Percentiles rank a stretch among this genome's conserved stretches.
Conservation (phyloP, 2,329 filamentous ascomycete species). For the Trichophyton verrucosum region DNA sequence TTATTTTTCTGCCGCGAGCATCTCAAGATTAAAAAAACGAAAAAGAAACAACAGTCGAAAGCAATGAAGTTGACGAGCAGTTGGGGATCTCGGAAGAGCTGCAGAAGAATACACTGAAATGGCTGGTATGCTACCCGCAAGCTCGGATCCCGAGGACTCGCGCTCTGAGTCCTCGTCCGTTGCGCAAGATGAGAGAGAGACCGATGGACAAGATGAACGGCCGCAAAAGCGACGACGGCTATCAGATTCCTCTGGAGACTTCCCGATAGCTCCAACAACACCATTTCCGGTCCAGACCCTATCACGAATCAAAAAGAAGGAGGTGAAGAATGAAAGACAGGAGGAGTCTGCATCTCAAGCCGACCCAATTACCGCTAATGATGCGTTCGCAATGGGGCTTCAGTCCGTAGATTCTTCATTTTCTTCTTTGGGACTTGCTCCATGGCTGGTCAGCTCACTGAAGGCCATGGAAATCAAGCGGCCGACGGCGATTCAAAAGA, state of each 20-base stretch:
- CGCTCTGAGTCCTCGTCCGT: not conserved
- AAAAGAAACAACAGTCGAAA: not conserved
- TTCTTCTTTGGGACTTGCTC: constrained; percentile 57
- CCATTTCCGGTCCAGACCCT: constrained; percentile 26
- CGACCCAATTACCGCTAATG: constrained; percentile 28
- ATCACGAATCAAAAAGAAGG: constrained; percentile 33
- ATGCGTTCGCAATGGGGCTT: constrained; percentile 28
- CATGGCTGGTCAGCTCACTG: constrained; percentile 80
- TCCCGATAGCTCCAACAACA: constrained; percentile 16
- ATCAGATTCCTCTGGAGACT: constrained; percentile 25
- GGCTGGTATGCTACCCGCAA: not conserved
- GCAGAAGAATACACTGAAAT: not conserved
- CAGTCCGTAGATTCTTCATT: constrained; percentile 45
- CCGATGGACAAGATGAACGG: constrained; percentile 16
- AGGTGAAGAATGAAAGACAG: constrained; percentile 4
- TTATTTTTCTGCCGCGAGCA: not conserved
- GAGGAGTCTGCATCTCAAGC: constrained; percentile 15
- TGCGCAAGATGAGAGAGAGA: not conserved
- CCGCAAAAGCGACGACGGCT: constrained; percentile 30
- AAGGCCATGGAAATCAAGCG: constrained; percentile 65
- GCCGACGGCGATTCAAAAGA: constrained; percentile 85
- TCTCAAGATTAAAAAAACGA: not conserved
- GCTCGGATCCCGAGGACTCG: not conserved
- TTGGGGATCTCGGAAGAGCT: not conserved
- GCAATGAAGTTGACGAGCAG: not conserved